Conservation (phyloP, 164 flowering plant species). For the Piper betle region DNA sequence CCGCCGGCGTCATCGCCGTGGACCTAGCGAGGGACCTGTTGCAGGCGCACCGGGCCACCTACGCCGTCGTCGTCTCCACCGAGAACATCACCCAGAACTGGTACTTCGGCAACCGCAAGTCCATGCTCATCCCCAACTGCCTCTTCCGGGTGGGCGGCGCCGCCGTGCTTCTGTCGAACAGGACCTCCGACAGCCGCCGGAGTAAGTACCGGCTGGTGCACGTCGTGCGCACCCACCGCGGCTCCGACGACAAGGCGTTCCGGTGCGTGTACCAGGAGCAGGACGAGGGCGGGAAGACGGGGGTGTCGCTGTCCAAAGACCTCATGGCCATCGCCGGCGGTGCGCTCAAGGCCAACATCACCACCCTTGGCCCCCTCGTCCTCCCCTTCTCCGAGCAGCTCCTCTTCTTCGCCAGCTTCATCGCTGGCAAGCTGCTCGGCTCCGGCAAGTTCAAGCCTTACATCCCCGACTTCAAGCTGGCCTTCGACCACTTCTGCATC, state of each 20-base stretch:
- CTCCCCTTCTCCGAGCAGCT: too few species aligned
- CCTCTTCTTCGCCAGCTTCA: conserved; percentile 50
- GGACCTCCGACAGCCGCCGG: too few species aligned
- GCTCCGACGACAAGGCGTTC: conserved; percentile 59
- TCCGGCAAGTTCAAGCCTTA: conserved; percentile 19
- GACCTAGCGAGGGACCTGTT: conserved; percentile 64
- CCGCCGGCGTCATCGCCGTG: conserved; percentile 66
- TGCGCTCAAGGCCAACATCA: too few species aligned
- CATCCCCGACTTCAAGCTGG: conserved; percentile 51
- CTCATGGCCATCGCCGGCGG: too few species aligned
- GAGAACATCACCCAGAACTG: conserved; percentile 78
- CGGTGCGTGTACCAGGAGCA: conserved; percentile 68
- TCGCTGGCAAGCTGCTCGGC: conserved; percentile 38
- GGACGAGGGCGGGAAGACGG: conserved; percentile 50
- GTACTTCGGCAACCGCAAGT: conserved; percentile 68
- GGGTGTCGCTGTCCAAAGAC: conserved; percentile 66
- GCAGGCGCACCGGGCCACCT: conserved; percentile 56
- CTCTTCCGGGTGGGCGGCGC: too few species aligned
- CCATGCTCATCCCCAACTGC: too few species aligned
- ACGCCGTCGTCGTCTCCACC: conserved; percentile 73
- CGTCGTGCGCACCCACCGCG: too few species aligned
- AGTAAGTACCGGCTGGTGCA: too few species aligned
- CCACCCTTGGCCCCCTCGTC: too few species aligned
- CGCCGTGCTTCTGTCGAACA: too few species aligned
- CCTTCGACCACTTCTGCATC: conserved; percentile 73